Evolutionary conservation across 805 yeast genomes (phyloP).

Genomic region (Blastobotrys parvus): DNA sequence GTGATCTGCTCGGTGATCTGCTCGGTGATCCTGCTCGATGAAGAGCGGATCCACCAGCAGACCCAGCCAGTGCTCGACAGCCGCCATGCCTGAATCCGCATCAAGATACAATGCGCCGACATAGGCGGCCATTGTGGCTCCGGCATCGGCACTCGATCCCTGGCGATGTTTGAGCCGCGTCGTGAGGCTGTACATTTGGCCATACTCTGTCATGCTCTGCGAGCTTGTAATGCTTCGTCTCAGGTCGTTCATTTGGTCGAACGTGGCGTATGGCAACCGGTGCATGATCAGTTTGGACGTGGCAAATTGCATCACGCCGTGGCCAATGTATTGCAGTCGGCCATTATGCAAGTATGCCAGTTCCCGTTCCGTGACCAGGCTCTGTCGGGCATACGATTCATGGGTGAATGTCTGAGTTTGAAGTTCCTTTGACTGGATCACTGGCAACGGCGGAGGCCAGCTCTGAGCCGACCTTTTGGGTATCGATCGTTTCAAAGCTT

Average conservation of each 20-base stretch:
- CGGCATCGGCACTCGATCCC: background rate
- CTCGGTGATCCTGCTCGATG: background rate
- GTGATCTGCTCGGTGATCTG: too few relatives aligned
- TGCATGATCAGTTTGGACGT: background rate
- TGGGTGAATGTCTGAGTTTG: background rate
- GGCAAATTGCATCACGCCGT: background rate
- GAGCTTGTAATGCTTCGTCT: background rate
- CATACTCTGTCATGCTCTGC: background rate
- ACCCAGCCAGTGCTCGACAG: background rate
- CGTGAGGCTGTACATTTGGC: background rate
- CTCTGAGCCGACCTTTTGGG: too few relatives aligned
- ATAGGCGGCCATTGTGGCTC: background rate
- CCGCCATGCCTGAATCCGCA: background rate
- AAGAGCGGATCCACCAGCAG: background rate
- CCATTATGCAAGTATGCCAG: background rate
- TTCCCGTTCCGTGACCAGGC: background rate
- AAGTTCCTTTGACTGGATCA: background rate
- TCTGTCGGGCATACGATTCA: background rate
- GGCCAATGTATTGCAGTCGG: background rate
- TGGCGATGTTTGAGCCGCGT: background rate
- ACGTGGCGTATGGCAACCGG: background rate
- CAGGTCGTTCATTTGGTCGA: background rate
- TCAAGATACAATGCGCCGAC: background rate
- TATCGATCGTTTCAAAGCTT: too few relatives aligned
- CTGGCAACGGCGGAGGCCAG: slow-evolving; percentile 1